phyloP scores from a whole-genome alignment of 2,329 filamentous ascomycete species.

The Colletotrichum tropicicola region DNA sequence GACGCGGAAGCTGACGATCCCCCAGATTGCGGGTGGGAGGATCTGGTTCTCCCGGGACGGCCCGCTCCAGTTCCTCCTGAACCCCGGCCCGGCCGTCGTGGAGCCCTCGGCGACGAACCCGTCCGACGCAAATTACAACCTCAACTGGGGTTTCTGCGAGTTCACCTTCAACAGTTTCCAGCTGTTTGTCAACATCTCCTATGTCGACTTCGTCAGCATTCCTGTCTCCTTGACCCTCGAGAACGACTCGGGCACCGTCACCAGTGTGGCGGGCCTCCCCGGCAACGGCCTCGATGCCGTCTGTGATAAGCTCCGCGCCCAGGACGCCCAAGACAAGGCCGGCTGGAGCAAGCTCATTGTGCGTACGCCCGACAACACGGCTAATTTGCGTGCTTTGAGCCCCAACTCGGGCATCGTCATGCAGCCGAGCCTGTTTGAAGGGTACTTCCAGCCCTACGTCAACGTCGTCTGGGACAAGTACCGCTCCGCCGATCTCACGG shows the following conservation, averaged over 20 bases:
- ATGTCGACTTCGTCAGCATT: slow-evolving; percentile 78
- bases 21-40: slow-evolving; percentile 74
- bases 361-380: slow-evolving; percentile 43
- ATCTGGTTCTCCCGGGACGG: slow-evolving; percentile 75
- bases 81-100: slow-evolving; percentile 76
- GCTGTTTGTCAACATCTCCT: slow-evolving; percentile 75
- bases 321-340: slow-evolving; percentile 54
- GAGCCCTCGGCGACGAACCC: slow-evolving; percentile 78
- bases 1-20: slow-evolving; percentile 69
- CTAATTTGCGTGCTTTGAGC: slow-evolving; percentile 59
- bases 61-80: slow-evolving; percentile 73
- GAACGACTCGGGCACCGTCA: slow-evolving; percentile 53
- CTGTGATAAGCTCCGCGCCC: slow-evolving; percentile 52
- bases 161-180: slow-evolving; percentile 71
- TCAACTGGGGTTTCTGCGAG: slow-evolving; percentile 74
- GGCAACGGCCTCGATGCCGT: slow-evolving; percentile 55
- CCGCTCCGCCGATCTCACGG: slow-evolving; percentile 48
- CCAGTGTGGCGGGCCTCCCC: slow-evolving; percentile 59
- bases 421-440: slow-evolving; percentile 53
- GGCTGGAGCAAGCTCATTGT: slow-evolving; percentile 64
- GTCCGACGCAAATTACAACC: slow-evolving; percentile 68
- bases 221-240: slow-evolving; percentile 67
- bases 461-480: slow-evolving; percentile 63
- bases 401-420: slow-evolving; percentile 60
- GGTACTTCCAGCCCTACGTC: slow-evolving; percentile 61